Evolutionary conservation across 208 protist genomes (phyloP).

Genomic region (Crithidia thermophila): DNA sequence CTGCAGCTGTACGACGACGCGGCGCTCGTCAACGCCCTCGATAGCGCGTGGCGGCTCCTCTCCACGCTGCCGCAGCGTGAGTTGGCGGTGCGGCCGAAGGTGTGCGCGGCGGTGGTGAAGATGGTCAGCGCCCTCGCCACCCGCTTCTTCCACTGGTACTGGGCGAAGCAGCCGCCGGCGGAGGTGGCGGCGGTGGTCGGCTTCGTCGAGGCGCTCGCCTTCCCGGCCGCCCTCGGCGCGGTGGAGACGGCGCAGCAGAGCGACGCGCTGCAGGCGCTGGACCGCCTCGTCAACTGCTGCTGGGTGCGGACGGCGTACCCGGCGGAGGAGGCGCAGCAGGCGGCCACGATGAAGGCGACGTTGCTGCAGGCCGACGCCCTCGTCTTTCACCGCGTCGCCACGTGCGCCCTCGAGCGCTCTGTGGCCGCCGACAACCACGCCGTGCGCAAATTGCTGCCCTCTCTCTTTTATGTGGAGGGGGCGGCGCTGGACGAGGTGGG

Average conservation of each 20-base stretch:
- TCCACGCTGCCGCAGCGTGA: conserved; percentile 24
- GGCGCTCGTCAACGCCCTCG: conserved; percentile 36
- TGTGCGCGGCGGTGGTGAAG: conserved; percentile 35
- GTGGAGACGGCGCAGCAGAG: conserved; percentile 26
- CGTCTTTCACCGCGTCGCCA: conserved; percentile 40
- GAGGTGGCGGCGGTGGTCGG: conserved; percentile 45
- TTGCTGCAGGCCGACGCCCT: conserved; percentile 29
- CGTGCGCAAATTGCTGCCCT: conserved; percentile 33
- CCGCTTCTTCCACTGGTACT: conserved; percentile 57
- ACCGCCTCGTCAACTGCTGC: conserved; percentile 35
- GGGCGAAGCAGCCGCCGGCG: conserved; percentile 27
- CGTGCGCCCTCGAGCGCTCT: conserved; percentile 39
- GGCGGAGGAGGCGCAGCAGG: conserved; percentile 25
- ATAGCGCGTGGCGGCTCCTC: conserved; percentile 43
- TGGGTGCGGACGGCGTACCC: conserved; percentile 25
- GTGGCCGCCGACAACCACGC: conserved; percentile 27
- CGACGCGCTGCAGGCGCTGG: conserved; percentile 31
- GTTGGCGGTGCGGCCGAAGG: conserved; percentile 40
- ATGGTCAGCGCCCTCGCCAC: conserved; percentile 40
- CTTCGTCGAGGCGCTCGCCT: conserved; percentile 51
- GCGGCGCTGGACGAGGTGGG: conserved; percentile 26
- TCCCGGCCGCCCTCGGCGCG: conserved; percentile 24
- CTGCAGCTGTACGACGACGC: conserved; percentile 55
- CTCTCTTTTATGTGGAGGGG: conserved; percentile 38
- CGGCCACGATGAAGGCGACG: conserved; percentile 19